Percentiles rank a stretch among this genome's conserved stretches.
These are phyloP conservation scores for Aspergillus glaucus DNA, from an alignment of 2,329 filamentous ascomycete species.

Conservation along the genomic window DNA sequence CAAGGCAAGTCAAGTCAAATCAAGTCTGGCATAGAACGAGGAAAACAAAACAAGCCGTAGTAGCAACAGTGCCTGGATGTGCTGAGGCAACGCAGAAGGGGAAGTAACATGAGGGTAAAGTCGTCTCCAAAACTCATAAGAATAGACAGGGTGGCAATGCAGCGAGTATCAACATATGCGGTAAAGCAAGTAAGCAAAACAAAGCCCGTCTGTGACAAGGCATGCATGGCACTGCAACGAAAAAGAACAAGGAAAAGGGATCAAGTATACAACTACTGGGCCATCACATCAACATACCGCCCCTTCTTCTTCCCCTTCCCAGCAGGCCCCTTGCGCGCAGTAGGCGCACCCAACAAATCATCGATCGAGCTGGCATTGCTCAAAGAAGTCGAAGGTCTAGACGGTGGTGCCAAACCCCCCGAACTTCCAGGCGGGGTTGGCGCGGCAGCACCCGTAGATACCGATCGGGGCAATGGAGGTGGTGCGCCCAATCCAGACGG, in stretches of 20 bases:
- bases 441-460: constrained; percentile 30
- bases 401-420: constrained; percentile 40
- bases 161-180: not conserved
- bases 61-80: too few relatives aligned
- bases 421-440: constrained; percentile 31
- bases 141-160: too few relatives aligned
- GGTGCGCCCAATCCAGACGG: constrained; percentile 24
- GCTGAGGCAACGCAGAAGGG: too few relatives aligned
- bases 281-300: constrained; percentile 96
- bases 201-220: not conserved
- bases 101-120: too few relatives aligned
- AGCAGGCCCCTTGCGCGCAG: constrained; percentile 57
- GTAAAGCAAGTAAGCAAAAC: not conserved
- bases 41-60: too few relatives aligned
- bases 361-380: constrained; percentile 94
- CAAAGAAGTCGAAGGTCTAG: constrained; percentile 70
- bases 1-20: too few relatives aligned
- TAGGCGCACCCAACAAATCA: constrained; percentile 73
- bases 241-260: not conserved
- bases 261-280: constrained; percentile 41
- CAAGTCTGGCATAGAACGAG: too few relatives aligned
- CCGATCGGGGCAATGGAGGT: constrained; percentile 27
- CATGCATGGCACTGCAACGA: not conserved
- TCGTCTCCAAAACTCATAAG: too few relatives aligned
- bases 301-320: constrained; percentile 71